Conservation (phyloP, 768 basidiomycete species). For the Tricholoma matsutake region DNA sequence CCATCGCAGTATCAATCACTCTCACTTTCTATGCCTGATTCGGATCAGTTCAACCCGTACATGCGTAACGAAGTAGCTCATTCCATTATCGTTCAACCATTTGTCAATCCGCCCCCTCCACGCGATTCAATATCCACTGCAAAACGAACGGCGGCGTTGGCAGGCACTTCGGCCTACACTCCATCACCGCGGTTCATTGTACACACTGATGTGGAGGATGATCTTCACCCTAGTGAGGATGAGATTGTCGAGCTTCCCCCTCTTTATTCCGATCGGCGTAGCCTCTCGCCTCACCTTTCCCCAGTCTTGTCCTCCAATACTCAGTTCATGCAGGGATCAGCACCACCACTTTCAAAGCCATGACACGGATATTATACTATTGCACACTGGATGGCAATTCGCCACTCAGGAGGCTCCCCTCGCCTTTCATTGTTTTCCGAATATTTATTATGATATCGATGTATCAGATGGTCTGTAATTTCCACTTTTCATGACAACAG, state of each 20-base stretch:
- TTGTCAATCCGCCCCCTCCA: constrained; percentile 17
- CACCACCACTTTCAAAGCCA: neutral
- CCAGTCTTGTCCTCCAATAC: neutral
- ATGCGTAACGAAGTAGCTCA: constrained; percentile 9
- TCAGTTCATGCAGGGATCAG: neutral
- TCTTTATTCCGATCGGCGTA: constrained; percentile 57
- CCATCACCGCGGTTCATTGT: constrained; percentile 56
- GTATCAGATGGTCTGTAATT: neutral
- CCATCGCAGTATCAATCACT: constrained; percentile 22
- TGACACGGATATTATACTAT: neutral
- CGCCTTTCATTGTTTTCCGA: neutral
- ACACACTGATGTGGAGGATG: constrained; percentile 69
- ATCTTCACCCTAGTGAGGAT: constrained; percentile 38
- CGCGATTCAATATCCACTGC: constrained; percentile 32
- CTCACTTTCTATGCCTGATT: constrained; percentile 14
- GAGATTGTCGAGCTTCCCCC: constrained; percentile 72
- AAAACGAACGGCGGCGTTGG: constrained; percentile 54
- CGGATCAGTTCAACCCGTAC: constrained; percentile 25
- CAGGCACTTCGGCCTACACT: constrained; percentile 39
- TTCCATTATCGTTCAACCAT: constrained; percentile 21
- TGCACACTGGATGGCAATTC: neutral
- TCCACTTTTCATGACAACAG: neutral
- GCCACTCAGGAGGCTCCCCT: neutral
- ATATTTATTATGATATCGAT: neutral
- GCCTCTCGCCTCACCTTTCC: constrained; percentile 8